A percentile compares a stretch with the other conserved stretches of the same genome.
These are phyloP conservation scores for Actinomucor elegans DNA, from an alignment of 371 early-diverging fungal genomes.

Conservation along the genomic window DNA sequence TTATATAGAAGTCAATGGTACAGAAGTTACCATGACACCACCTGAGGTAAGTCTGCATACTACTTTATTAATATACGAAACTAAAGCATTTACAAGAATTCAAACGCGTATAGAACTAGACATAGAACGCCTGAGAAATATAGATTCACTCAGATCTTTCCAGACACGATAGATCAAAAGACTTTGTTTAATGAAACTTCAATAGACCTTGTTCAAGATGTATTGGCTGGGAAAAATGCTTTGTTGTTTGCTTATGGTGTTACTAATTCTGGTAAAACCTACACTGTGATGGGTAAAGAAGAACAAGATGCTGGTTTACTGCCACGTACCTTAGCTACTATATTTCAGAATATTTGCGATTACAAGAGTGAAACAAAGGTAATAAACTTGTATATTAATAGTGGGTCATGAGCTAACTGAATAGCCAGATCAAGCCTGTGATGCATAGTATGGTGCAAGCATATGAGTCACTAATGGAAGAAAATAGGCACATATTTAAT, in stretches of 20 bases:
- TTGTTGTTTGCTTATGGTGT: slow-evolving; percentile 75
- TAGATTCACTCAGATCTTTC: slow-evolving; percentile 65
- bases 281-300: slow-evolving; percentile 56
- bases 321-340: slow-evolving; percentile 57
- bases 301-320: slow-evolving; percentile 53
- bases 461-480: slow-evolving; percentile 32
- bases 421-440: slow-evolving; percentile 38
- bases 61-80: too few relatives aligned
- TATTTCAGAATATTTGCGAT: slow-evolving; percentile 50
- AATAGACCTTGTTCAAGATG: slow-evolving; percentile 51
- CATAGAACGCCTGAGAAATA: slow-evolving; percentile 52
- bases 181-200: slow-evolving; percentile 62
- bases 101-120: slow-evolving; percentile 40
- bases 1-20: slow-evolving; percentile 44
- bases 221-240: slow-evolving; percentile 58
- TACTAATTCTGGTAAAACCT: slow-evolving; percentile 85
- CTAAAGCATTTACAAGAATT: too few relatives aligned
- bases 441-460: slow-evolving; percentile 45
- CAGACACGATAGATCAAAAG: slow-evolving; percentile 43
- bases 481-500: slow-evolving; percentile 34
- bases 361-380: slow-evolving; percentile 39
- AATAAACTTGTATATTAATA: background rate
- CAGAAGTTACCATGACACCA: slow-evolving; percentile 48
- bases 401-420: background rate
- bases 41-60: slow-evolving; percentile 49